Evolutionary conservation across 1,139 yeast species (phyloP).

Genomic region (Meyerozyma sp.): DNA sequence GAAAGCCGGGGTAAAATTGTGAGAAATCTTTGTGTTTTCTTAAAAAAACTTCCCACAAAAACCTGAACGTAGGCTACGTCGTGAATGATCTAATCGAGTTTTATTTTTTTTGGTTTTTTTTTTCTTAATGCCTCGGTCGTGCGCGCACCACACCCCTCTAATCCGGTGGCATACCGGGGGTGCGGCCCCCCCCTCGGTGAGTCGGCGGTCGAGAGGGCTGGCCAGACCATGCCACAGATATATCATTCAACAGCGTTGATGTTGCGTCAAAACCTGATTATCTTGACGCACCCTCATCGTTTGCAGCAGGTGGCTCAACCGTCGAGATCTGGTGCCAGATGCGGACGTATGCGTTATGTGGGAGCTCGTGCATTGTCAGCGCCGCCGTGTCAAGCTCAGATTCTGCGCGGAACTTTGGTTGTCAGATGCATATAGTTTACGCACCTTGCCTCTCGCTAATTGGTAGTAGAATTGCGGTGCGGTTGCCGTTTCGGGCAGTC

Average conservation of each 20-base stretch:
- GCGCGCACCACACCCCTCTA: not conserved
- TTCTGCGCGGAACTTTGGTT: not conserved
- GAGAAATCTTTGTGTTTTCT: not conserved
- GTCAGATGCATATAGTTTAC: not conserved
- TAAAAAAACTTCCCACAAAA: not conserved
- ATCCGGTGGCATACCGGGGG: not conserved
- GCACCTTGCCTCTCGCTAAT: not conserved
- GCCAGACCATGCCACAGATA: too few relatives aligned
- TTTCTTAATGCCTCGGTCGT: not conserved
- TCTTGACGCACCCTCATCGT: not conserved
- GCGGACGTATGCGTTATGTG: conserved; percentile 1
- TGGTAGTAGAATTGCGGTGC: not conserved
- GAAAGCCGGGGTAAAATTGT: not conserved
- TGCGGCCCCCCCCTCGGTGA: too few relatives aligned
- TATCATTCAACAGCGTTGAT: too few relatives aligned
- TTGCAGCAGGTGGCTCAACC: not conserved
- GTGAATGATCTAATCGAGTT: conserved; percentile 2
- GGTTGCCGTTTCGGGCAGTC: not conserved
- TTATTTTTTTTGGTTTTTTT: not conserved
- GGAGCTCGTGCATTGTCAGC: not conserved
- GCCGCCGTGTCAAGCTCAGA: not conserved
- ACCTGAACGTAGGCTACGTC: not conserved
- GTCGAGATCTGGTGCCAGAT: not conserved
- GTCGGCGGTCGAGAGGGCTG: too few relatives aligned
- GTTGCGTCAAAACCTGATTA: too few relatives aligned